Percentiles rank a stretch among this genome's conserved stretches.
phyloP scores from a whole-genome alignment of 164 flowering plant species.

The Buxus sempervirens region DNA sequence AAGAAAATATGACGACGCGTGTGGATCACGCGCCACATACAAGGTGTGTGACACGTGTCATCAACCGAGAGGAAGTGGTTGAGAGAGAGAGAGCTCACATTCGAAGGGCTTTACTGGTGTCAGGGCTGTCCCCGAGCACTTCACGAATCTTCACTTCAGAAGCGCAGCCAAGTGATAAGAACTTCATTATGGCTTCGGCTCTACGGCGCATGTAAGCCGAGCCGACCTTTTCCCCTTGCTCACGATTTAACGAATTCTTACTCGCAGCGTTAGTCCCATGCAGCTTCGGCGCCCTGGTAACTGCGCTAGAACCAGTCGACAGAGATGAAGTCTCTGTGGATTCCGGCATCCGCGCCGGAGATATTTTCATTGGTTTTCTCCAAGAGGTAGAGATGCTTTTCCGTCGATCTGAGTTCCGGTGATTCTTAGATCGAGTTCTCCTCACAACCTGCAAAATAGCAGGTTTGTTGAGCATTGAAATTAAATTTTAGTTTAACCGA shows the following conservation, averaged over 20 bases:
- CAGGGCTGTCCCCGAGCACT: conserved; percentile 74
- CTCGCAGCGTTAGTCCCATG: neutral
- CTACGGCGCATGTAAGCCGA: conserved; percentile 41
- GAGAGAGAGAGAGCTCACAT: conserved; percentile 45
- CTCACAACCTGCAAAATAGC: conserved; percentile 29
- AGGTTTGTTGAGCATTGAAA: neutral
- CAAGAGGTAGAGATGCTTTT: conserved; percentile 9
- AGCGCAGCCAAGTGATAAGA: conserved; percentile 44
- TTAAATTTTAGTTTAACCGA: neutral
- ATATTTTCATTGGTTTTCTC: neutral
- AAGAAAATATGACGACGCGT: too few relatives aligned
- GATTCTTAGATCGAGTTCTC: conserved; percentile 37
- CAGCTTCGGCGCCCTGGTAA: conserved; percentile 27
- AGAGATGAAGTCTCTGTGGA: conserved; percentile 24
- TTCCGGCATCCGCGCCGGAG: conserved; percentile 9
- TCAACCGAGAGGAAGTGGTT: too few relatives aligned
- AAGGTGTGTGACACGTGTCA: too few relatives aligned
- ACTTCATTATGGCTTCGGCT: conserved; percentile 58
- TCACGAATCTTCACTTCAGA: conserved; percentile 66
- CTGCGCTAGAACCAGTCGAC: conserved; percentile 41
- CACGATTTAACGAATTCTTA: neutral
- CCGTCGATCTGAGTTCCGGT: conserved; percentile 16
- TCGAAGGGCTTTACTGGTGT: conserved; percentile 90
- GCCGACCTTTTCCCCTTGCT: conserved; percentile 15
- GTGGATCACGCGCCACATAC: too few relatives aligned